Base-by-base conservation (phyloP, 2,329 filamentous ascomycete species). In the Passalora sequoiae region DNA sequence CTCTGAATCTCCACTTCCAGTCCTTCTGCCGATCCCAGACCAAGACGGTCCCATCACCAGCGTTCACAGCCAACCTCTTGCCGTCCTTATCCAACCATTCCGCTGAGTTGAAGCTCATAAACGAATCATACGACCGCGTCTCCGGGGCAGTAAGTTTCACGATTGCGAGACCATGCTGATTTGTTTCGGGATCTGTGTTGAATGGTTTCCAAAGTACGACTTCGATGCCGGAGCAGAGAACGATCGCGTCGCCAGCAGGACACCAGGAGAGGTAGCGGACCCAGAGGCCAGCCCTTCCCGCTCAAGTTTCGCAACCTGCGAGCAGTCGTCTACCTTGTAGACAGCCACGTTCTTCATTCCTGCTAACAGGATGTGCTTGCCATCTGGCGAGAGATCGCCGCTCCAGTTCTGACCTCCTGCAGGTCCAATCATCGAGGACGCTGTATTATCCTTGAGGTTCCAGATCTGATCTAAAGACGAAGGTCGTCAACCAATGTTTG, bases 391-490 rank as follows among this genome's bases (percentile, higher is more conserved):
- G 40, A 50, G 49, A 4, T 29, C 38, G 4, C 47, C 47, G 4
- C 32, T 38, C 44, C 45, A 53, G 27, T 46, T 44, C 41, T 53
- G 49, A 8, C 29, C 36, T n/a, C 37, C 38, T 2, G 33, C 47
- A 2, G 42, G 40, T 2, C 44, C 43, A 31, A 55, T 53, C 10
- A 43, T 27, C 2, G 13, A 15, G n/a, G 27, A 49, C 36, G 15
- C 37, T 15, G 19, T 40, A 31, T 21, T 41, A 16, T 16, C 49
- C 42, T 46, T 13, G 21, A 35, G 22, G 38, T 49, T 35, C 43
- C 48, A 56, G 29, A 58, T 46, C 4, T 39, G 43, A 25, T 44
- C n/a, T n/a, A n/a, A n/a, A n/a, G n/a, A n/a, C n/a, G n/a, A n/a
- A n/a, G n/a, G n/a, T n/a, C n/a, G n/a, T n/a, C n/a, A n/a, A n/a